Conservation (phyloP, 805 yeast genomes). For the Yarrowia porcina region DNA sequence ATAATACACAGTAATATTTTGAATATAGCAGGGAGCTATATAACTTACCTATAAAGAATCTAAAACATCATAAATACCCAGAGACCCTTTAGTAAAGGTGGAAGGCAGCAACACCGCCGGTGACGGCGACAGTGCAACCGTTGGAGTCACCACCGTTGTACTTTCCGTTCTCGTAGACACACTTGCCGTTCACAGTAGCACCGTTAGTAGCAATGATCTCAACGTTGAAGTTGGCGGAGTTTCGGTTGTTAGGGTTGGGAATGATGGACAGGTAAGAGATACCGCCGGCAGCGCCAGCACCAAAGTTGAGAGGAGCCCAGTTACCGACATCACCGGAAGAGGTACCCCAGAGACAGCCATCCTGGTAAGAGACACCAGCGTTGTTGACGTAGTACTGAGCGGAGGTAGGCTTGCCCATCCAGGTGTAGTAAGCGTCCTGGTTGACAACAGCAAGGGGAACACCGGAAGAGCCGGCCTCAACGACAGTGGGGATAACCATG, state of each 20-base stretch:
- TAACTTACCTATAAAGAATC: slow-evolving; percentile 25
- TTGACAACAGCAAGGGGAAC: slow-evolving; percentile 73
- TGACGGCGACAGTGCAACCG: slow-evolving; percentile 93
- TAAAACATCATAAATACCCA: slow-evolving; percentile 24
- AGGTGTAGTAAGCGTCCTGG: slow-evolving; percentile 69
- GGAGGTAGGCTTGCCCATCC: slow-evolving; percentile 81
- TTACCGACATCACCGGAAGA: slow-evolving; percentile 80
- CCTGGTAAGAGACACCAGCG: slow-evolving; percentile 85
- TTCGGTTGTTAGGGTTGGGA: slow-evolving; percentile 87
- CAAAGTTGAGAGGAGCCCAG: slow-evolving; percentile 97
- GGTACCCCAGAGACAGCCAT: slow-evolving; percentile 94
- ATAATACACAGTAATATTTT: slow-evolving; percentile 14
- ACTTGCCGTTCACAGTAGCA: slow-evolving; percentile 63
- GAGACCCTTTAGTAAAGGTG: slow-evolving; percentile 54
- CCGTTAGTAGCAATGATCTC: slow-evolving; percentile 73
- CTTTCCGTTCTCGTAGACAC: slow-evolving; percentile 74
- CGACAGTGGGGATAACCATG: slow-evolving; percentile 92
- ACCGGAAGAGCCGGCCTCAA: slow-evolving; percentile 60
- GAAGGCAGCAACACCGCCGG: slow-evolving; percentile 77
- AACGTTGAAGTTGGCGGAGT: slow-evolving; percentile 68
- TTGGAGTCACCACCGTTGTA: slow-evolving; percentile 65
- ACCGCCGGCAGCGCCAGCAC: slow-evolving; percentile 79
- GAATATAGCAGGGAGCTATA: slow-evolving; percentile 12
- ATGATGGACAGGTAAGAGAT: slow-evolving; percentile 81
- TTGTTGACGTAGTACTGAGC: slow-evolving; percentile 97